Evolutionary conservation across 495 filamentous ascomycete species (phyloP).

Genomic region (Venustampulla echinocandica): DNA sequence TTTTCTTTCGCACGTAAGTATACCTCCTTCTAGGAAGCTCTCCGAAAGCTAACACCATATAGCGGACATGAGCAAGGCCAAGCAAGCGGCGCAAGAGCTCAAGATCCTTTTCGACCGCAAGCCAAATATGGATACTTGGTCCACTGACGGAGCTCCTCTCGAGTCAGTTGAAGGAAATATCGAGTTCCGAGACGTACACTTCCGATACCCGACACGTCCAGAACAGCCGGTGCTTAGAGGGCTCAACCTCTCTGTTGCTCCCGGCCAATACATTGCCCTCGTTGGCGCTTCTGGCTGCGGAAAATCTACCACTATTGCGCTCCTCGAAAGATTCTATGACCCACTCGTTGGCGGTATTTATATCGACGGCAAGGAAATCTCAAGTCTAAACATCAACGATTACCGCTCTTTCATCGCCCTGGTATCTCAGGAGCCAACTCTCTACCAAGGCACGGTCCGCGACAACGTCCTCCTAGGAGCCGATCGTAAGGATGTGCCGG

Average conservation of each 20-base stretch:
- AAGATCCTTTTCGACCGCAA: conserved; percentile 71
- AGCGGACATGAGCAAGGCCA: conserved; percentile 81
- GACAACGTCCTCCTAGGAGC: conserved; percentile 75
- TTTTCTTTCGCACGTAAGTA: conserved; percentile 62
- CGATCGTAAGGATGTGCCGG: conserved; percentile 51
- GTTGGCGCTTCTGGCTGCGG: conserved; percentile 79
- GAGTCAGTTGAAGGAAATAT: conserved; percentile 54
- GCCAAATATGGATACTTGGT: conserved; percentile 79
- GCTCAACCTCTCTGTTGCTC: conserved; percentile 60
- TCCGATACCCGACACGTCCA: conserved; percentile 71
- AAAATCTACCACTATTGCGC: conserved; percentile 72
- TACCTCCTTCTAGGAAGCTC: conserved; percentile 6
- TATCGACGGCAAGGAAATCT: conserved; percentile 68
- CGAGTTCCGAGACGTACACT: conserved; percentile 72
- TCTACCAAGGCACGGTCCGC: conserved; percentile 77
- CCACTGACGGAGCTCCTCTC: conserved; percentile 54
- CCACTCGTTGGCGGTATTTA: conserved; percentile 62
- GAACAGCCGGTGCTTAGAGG: conserved; percentile 73
- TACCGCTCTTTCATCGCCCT: conserved; percentile 71
- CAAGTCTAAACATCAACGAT: conserved; percentile 62
- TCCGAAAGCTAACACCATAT: conserved; percentile 6
- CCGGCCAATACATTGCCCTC: conserved; percentile 71
- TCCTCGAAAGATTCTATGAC: conserved; percentile 83
- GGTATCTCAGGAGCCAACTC: conserved; percentile 77
- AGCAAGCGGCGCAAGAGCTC: conserved; percentile 66